Percentiles rank a stretch among this genome's conserved stretches.
Evolutionary conservation across 1,139 yeast species (phyloP).

Genomic region (Yamadazyma epiphylla): DNA sequence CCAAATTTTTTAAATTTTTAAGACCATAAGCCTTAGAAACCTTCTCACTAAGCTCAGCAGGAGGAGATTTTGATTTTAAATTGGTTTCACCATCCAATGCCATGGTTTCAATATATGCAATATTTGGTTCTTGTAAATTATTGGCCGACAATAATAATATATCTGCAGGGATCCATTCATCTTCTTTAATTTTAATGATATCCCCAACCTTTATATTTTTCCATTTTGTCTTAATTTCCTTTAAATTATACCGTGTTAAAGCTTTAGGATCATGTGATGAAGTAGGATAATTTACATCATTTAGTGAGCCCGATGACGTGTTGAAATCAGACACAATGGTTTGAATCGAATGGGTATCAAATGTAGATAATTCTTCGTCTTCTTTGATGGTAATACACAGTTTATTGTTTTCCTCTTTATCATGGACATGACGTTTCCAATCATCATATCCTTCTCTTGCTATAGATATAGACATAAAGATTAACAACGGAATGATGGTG

Average conservation of each 20-base stretch:
- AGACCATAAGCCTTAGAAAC: constrained; percentile 51
- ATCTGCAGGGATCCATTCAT: constrained; percentile 96
- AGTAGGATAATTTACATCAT: constrained; percentile 2
- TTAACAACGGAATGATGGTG: constrained; percentile 81
- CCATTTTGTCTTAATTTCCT: constrained; percentile 52
- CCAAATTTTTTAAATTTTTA: constrained; percentile 45
- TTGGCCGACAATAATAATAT: constrained; percentile 60
- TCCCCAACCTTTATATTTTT: constrained; percentile 82
- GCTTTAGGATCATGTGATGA: constrained; percentile 13
- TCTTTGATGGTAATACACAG: constrained; percentile 40
- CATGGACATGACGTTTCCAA: constrained; percentile 81
- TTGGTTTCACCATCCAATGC: constrained; percentile 97
- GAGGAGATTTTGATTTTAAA: constrained; percentile 70
- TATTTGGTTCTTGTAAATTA: constrained; percentile 58
- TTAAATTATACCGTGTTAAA: constrained; percentile 30
- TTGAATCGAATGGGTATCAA: constrained; percentile 35
- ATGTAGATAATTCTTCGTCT: constrained; percentile 21
- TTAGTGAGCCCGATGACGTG: constrained; percentile 1
- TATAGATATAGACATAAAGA: constrained; percentile 88
- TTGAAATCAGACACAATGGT: constrained; percentile 29
- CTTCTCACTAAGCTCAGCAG: constrained; percentile 51
- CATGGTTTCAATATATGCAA: constrained; percentile 90
- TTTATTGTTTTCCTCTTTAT: constrained; percentile 78
- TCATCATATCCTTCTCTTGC: constrained; percentile 94
- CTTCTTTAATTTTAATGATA: constrained; percentile 63